These are phyloP conservation scores for Dryas octopetala DNA, from an alignment of 306 rosid genomes.

Conservation along the genomic window DNA sequence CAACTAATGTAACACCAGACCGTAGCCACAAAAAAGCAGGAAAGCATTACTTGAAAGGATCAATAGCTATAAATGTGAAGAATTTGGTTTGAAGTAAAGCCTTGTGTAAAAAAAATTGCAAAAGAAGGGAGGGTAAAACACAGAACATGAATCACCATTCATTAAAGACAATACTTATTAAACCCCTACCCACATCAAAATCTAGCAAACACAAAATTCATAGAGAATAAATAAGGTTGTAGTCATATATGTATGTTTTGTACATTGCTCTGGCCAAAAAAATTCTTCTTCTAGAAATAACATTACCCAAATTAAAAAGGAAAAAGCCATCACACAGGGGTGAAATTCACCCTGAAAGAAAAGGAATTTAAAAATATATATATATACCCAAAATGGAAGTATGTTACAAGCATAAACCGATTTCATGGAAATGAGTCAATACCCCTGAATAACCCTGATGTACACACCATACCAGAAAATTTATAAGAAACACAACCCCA, in stretches of 20 bases:
- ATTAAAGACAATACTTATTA: too few species aligned
- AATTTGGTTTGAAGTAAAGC: too few species aligned
- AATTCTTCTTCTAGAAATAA: background rate
- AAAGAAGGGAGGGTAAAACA: background rate
- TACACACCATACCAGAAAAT: background rate
- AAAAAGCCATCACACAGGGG: background rate
- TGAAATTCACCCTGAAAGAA: background rate
- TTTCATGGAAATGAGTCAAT: background rate
- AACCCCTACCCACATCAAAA: background rate
- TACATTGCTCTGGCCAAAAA: background rate
- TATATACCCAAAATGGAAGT: background rate
- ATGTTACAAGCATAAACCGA: background rate
- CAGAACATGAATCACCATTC: background rate
- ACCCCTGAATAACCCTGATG: background rate
- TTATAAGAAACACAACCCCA: background rate
- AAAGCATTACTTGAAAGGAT: too few species aligned
- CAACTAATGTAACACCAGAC: constrained; percentile 4
- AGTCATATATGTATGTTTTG: background rate
- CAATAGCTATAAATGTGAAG: too few species aligned
- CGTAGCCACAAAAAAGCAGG: too few species aligned
- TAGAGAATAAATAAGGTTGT: background rate
- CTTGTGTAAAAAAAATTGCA: too few species aligned
- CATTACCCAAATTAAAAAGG: background rate
- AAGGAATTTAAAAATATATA: background rate
- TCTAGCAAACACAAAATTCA: background rate